Evolutionary conservation across 306 rosid genomes (phyloP).

Genomic region (Prunus davidiana): DNA sequence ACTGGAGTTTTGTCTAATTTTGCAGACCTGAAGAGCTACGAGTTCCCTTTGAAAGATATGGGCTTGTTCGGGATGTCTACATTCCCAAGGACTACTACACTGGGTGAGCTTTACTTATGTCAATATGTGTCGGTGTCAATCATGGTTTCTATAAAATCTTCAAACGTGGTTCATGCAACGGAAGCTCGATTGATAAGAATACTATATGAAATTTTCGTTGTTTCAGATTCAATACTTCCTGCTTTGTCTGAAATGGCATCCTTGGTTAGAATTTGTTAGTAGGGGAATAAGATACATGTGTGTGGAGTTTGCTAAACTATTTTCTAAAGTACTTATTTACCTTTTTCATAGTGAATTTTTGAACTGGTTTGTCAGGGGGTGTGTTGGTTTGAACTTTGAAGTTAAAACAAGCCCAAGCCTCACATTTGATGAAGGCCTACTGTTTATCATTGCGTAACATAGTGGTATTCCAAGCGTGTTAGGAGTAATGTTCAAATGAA

Average conservation of each 20-base stretch:
- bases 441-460: slow-evolving; percentile 75
- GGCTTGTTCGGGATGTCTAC: slow-evolving; percentile 90
- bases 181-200: slow-evolving; percentile 23
- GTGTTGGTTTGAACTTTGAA: slow-evolving; percentile 96
- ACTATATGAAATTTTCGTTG: slow-evolving; percentile 4
- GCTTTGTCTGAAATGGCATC: not conserved
- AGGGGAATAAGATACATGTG: slow-evolving; percentile 30
- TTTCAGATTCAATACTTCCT: slow-evolving; percentile 12
- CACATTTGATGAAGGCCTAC: slow-evolving; percentile 78
- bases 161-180: not conserved
- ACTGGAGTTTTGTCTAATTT: slow-evolving; percentile 3
- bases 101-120: slow-evolving; percentile 54
- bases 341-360: slow-evolving; percentile 49
- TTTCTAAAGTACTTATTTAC: slow-evolving; percentile 23
- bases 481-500: slow-evolving; percentile 60
- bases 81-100: slow-evolving; percentile 92
- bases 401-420: slow-evolving; percentile 98
- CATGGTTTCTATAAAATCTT: not conserved
- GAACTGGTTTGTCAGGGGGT: slow-evolving; percentile 99
- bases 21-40: slow-evolving; percentile 84
- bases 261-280: slow-evolving; percentile 13
- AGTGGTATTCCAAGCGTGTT: slow-evolving; percentile 69
- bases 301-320: slow-evolving; percentile 13
- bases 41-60: slow-evolving; percentile 83
- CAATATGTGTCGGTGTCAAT: not conserved